Evolutionary conservation across 441 rosid genomes (phyloP), one percentile per base, ranked within the genome.

Genomic region (Biscutella auriculata): DNA sequence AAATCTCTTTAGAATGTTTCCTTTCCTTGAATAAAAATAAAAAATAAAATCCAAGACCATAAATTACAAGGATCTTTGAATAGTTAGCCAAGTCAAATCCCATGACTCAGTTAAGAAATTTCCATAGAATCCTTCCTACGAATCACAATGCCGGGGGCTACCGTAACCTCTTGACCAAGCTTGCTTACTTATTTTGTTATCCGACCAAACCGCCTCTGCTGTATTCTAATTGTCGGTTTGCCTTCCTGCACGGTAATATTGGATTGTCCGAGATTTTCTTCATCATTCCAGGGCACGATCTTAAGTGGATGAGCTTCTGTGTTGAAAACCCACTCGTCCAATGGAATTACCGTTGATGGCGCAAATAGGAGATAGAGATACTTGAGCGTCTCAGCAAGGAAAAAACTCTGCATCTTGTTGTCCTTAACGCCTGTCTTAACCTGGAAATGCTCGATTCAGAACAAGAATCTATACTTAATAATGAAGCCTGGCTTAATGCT

Each of bases 401-500:
- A 89, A 81, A 93, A 93, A 75, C 95, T 93, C 63, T 89, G 97
- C 96, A 89, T 89, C 92, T 72, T 87, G 70, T 93, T 82, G 80
- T 93, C 99, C 60, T 87, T 87, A 1, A 61, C 77, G 3, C 97
- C 99, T 4, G 83, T 78, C 53, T 83, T 83, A 14, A 89, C 99
- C 99, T 93, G 83, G 39, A 57, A 43, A 42, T 7, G 44, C 13
- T 37, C 23, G 7, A 28, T 34, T 7, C 33, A 10, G 3, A 9
- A 28, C 5, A 12, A 25, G 48, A 47, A 63, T 45, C 49, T 8
- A 6, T 9, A 43, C 40, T 23, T 11, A 0, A 15, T 40, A 6
- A 7, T 6, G 4, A 8, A 19, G 25, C 15, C n/a, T n/a, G 3
- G 45, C 29, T 19, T 36, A 47, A 48, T 28, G 27, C 28, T 19